Conservation (phyloP, 1,284 basidiomycete species). For the Cutaneotrichosporon sp. region DNA sequence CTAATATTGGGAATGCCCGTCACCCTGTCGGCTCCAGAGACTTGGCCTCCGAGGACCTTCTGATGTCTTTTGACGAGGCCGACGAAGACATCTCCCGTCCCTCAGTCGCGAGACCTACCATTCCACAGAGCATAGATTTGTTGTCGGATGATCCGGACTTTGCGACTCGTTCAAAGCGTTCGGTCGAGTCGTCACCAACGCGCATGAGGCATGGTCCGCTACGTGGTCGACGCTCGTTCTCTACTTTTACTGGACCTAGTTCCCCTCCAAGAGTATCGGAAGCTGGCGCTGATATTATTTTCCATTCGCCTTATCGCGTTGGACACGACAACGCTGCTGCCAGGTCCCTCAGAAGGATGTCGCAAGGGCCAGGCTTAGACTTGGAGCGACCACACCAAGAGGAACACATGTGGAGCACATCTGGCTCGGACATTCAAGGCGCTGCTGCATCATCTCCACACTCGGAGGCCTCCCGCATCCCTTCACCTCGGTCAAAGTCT, state of each 20-base stretch:
- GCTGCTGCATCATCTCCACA: not conserved
- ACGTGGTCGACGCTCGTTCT: conserved; percentile 1
- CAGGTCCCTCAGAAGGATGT: not conserved
- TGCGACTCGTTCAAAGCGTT: not conserved
- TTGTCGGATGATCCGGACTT: conserved; percentile 11
- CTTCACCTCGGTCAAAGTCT: conserved; percentile 3
- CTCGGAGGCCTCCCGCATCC: not conserved
- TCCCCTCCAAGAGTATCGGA: conserved; percentile 36
- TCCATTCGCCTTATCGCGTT: conserved; percentile 17
- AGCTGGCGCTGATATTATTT: conserved; percentile 32
- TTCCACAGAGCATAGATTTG: conserved; percentile 1
- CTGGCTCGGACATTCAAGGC: not conserved
- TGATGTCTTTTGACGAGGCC: conserved; percentile 38
- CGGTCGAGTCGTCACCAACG: conserved; percentile 7
- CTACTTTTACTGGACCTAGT: conserved; percentile 26
- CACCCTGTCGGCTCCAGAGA: not conserved
- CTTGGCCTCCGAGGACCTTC: conserved; percentile 26
- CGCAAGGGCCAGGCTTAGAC: not conserved
- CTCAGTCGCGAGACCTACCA: not conserved
- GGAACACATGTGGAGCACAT: not conserved
- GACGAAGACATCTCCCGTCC: not conserved
- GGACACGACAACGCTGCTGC: not conserved
- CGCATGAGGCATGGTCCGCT: not conserved
- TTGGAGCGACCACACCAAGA: not conserved
- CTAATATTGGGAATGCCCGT: not conserved